Conservation (phyloP, 495 filamentous ascomycete species). For the Darksidea phi region DNA sequence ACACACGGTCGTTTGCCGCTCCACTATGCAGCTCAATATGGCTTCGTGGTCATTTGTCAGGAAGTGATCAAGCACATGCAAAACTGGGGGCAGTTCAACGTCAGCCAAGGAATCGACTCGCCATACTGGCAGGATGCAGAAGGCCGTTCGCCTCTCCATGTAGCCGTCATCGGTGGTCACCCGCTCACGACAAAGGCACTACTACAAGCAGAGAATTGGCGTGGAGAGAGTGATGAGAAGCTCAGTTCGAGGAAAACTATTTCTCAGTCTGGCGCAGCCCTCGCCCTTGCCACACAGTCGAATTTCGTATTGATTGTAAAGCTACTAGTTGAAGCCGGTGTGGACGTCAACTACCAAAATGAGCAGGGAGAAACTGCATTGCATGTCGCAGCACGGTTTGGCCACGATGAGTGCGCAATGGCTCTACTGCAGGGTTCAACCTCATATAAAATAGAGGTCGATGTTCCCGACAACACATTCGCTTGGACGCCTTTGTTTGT, state of each 20-base stretch:
- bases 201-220: constrained; percentile 75
- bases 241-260: constrained; percentile 63
- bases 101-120: constrained; percentile 80
- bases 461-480: constrained; percentile 79
- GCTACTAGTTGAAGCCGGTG: constrained; percentile 82
- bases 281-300: constrained; percentile 81
- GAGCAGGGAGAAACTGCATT: constrained; percentile 89
- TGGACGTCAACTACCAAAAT: constrained; percentile 93
- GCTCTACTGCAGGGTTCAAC: constrained; percentile 68
- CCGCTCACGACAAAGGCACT: constrained; percentile 77
- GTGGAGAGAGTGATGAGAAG: constrained; percentile 57
- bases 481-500: constrained; percentile 92
- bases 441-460: constrained; percentile 69
- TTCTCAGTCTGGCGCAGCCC: constrained; percentile 82
- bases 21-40: constrained; percentile 95
- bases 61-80: constrained; percentile 86
- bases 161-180: constrained; percentile 90
- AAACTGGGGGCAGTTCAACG: constrained; percentile 82
- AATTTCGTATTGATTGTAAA: constrained; percentile 80
- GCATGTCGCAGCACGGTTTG: constrained; percentile 88
- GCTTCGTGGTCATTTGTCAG: constrained; percentile 82
- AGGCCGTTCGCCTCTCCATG: constrained; percentile 85
- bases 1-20: constrained; percentile 80
- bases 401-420: constrained; percentile 73
- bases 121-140: constrained; percentile 87